Evolutionary conservation across 2,329 filamentous ascomycete species (phyloP).

Genomic region (Exutisphaerella laricina): DNA sequence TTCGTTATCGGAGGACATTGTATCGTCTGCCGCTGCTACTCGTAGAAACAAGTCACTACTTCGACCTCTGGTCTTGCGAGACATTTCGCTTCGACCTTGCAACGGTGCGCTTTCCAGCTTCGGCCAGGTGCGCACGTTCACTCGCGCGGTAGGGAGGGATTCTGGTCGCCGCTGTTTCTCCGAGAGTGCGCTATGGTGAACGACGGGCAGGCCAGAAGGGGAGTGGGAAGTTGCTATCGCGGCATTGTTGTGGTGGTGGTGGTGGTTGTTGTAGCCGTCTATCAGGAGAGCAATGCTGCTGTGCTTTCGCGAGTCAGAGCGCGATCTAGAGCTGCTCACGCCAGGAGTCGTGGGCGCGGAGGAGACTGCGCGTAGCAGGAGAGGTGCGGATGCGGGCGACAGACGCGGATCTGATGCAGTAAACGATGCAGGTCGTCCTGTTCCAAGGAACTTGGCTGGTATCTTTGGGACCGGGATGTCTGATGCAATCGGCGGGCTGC

Average conservation of each 20-base stretch:
- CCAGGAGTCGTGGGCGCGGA: background rate
- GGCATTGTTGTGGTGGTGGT: background rate
- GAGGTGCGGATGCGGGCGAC: background rate
- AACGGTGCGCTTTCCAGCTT: constrained; percentile 5
- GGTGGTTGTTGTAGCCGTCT: background rate
- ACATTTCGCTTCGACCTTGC: background rate
- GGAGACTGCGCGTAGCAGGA: background rate
- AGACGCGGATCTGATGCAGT: background rate
- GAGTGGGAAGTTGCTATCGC: background rate
- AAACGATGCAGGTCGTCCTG: constrained; percentile 4
- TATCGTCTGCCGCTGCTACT: background rate
- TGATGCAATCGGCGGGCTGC: background rate
- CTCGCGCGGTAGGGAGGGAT: background rate
- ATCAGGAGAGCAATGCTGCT: too few relatives aligned
- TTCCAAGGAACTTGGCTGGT: background rate
- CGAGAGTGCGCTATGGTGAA: background rate
- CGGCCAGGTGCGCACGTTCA: constrained; percentile 6
- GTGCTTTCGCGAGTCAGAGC: background rate
- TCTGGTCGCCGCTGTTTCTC: constrained; percentile 4
- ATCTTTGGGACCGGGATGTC: constrained; percentile 1
- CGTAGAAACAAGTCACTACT: constrained; percentile 1
- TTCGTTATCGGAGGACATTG: background rate
- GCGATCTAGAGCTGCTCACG: background rate
- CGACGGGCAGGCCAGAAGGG: background rate
- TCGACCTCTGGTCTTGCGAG: background rate